A percentile compares a stretch with the other conserved stretches of the same genome.
These are phyloP conservation scores for Candida glucosophila DNA, from an alignment of 1,139 yeast genomes.

Conservation along the genomic window DNA sequence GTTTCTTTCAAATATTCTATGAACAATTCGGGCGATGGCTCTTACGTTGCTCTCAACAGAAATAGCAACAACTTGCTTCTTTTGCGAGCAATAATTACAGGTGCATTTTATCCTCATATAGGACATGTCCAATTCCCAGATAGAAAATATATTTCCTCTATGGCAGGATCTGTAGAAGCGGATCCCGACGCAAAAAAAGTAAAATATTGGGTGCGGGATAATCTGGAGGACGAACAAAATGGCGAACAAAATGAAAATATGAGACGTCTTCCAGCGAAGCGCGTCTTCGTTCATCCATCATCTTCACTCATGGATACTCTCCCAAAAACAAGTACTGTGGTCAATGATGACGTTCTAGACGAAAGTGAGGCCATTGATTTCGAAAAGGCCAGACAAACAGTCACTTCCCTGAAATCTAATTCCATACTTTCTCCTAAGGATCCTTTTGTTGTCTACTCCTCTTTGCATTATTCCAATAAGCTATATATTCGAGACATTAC, in stretches of 20 bases:
- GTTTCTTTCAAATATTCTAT: constrained; percentile 43
- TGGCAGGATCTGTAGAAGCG: constrained; percentile 72
- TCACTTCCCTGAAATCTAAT: constrained; percentile 21
- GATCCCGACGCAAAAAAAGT: constrained; percentile 76
- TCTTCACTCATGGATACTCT: constrained; percentile 50
- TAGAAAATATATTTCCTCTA: constrained; percentile 59
- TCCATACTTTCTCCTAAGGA: constrained; percentile 21
- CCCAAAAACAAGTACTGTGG: constrained; percentile 15
- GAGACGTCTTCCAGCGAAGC: constrained; percentile 48
- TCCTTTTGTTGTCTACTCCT: constrained; percentile 47
- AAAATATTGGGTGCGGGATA: constrained; percentile 62
- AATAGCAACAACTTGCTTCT: constrained; percentile 44
- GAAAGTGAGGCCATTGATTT: constrained; percentile 34
- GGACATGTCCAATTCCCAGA: constrained; percentile 80
- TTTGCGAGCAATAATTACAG: constrained; percentile 62
- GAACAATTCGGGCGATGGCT: constrained; percentile 7
- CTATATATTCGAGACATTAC: constrained; percentile 68
- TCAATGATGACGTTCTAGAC: constrained; percentile 17
- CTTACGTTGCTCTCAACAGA: constrained; percentile 25
- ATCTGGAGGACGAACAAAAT: too few relatives aligned
- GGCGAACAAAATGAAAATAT: constrained; percentile 4
- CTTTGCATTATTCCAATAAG: constrained; percentile 58
- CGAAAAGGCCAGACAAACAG: constrained; percentile 18
- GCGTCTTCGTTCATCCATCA: constrained; percentile 81
- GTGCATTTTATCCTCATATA: constrained; percentile 74